Percentiles rank a stretch among this genome's conserved stretches.
Conservation (phyloP, 2,329 filamentous ascomycete species). For the Rutstroemia sp. region DNA sequence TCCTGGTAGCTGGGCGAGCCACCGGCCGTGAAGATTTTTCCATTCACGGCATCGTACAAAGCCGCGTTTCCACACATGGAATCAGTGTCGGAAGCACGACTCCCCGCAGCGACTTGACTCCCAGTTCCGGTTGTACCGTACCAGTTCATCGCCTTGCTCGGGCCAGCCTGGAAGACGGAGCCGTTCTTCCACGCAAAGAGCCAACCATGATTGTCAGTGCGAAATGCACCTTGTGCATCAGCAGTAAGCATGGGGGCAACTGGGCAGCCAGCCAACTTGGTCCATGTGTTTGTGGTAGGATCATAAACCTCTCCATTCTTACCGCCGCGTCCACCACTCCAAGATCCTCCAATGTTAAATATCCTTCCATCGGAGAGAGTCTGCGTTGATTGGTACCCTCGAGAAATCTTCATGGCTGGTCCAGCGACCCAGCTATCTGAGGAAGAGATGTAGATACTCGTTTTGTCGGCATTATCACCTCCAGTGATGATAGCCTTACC, state of each 20-base stretch:
- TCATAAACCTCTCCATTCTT: slow-evolving; percentile 52
- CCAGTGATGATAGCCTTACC: slow-evolving; percentile 13
- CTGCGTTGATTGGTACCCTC: slow-evolving; percentile 4
- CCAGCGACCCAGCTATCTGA: slow-evolving; percentile 21
- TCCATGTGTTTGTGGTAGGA: slow-evolving; percentile 40
- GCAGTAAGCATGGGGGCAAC: slow-evolving; percentile 44
- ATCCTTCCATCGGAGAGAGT: slow-evolving; percentile 35
- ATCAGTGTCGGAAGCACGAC: slow-evolving; percentile 36
- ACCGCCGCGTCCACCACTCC: slow-evolving; percentile 39
- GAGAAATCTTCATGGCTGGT: slow-evolving; percentile 1
- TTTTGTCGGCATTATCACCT: slow-evolving; percentile 10
- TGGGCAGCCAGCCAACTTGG: slow-evolving; percentile 34
- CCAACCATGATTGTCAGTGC: slow-evolving; percentile 48
- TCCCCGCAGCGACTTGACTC: slow-evolving; percentile 34
- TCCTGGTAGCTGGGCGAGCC: slow-evolving; percentile 40
- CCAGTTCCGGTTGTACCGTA: slow-evolving; percentile 40
- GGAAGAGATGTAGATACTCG: slow-evolving; percentile 11
- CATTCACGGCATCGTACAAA: slow-evolving; percentile 48
- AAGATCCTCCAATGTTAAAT: slow-evolving; percentile 50
- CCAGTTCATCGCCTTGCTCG: slow-evolving; percentile 46
- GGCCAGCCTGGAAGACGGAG: slow-evolving; percentile 22
- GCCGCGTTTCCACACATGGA: slow-evolving; percentile 49
- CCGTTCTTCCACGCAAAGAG: slow-evolving; percentile 21
- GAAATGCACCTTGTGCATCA: slow-evolving; percentile 36
- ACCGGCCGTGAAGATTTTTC: slow-evolving; percentile 48